These are phyloP conservation scores for Murraya koenigii DNA, from an alignment of 345 rosid species.

Conservation along the genomic window DNA sequence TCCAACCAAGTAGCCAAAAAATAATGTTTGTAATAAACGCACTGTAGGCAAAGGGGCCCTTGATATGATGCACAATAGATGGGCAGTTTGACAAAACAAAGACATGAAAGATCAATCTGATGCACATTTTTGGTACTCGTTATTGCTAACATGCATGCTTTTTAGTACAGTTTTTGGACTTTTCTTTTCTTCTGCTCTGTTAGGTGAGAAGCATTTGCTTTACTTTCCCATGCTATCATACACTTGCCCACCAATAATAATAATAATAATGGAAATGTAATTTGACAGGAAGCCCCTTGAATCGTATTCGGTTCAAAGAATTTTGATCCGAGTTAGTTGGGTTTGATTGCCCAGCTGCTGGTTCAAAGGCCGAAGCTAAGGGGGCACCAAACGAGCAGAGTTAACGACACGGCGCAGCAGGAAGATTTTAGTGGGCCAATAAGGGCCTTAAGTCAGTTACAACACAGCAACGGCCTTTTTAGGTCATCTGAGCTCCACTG, in stretches of 20 bases:
- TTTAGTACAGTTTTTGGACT: slow-evolving; percentile 27
- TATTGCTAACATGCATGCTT: slow-evolving; percentile 22
- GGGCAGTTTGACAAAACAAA: slow-evolving; percentile 29
- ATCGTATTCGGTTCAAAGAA: not conserved
- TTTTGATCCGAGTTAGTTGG: not conserved
- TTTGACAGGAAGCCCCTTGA: not conserved
- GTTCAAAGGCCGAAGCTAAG: too few relatives aligned
- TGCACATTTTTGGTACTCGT: slow-evolving; percentile 19
- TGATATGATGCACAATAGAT: slow-evolving; percentile 25
- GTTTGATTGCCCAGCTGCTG: too few relatives aligned
- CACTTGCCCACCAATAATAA: slow-evolving; percentile 17
- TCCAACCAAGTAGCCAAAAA: slow-evolving; percentile 13
- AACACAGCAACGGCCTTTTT: not conserved
- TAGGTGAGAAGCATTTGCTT: slow-evolving; percentile 29
- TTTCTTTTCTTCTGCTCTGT: slow-evolving; percentile 18
- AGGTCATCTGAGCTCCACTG: not conserved
- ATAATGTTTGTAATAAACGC: slow-evolving; percentile 13
- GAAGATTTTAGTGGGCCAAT: not conserved
- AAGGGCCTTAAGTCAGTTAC: not conserved
- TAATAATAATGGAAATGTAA: slow-evolving; percentile 14
- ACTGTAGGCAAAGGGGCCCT: slow-evolving; percentile 25
- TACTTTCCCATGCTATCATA: slow-evolving; percentile 17
- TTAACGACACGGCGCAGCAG: too few relatives aligned
- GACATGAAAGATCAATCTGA: slow-evolving; percentile 28
- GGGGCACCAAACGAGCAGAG: too few relatives aligned